Conservation (phyloP, 2,329 filamentous ascomycete genomes). For the Pseudopyrenochaeta lycopersici region DNA sequence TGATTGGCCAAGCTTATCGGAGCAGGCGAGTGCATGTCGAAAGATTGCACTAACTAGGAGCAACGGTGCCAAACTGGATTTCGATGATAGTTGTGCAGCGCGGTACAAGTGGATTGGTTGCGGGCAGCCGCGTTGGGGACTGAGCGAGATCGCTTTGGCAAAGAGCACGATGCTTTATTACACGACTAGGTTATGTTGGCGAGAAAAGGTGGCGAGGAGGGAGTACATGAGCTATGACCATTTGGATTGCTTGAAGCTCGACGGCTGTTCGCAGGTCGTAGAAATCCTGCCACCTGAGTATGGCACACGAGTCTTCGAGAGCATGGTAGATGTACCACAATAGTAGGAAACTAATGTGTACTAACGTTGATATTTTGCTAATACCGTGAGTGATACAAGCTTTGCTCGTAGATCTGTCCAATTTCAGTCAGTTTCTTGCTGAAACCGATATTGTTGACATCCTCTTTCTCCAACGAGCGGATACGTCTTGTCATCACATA, state of each 20-base stretch:
- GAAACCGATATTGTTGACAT: too few species aligned
- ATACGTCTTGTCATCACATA: too few species aligned
- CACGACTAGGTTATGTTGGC: constrained; percentile 31
- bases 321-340: too few species aligned
- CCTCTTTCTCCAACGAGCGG: too few species aligned
- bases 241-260: constrained; percentile 25
- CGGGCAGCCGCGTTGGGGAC: constrained; percentile 16
- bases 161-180: constrained; percentile 14
- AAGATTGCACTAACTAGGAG: constrained; percentile 8
- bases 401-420: too few species aligned
- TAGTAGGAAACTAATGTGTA: too few species aligned
- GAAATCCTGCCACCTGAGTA: background rate
- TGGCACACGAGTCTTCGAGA: too few species aligned
- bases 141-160: constrained; percentile 8
- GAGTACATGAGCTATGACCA: constrained; percentile 36
- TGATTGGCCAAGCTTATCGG: constrained; percentile 6
- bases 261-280: background rate
- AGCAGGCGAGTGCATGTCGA: constrained; percentile 11
- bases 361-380: too few species aligned
- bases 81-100: constrained; percentile 15
- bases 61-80: constrained; percentile 15
- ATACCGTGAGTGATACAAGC: too few species aligned
- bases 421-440: too few species aligned
- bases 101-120: constrained; percentile 26
- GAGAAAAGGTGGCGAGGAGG: constrained; percentile 23